Conservation (phyloP, 2,329 filamentous ascomycete genomes). For the Orbilia javanica region DNA sequence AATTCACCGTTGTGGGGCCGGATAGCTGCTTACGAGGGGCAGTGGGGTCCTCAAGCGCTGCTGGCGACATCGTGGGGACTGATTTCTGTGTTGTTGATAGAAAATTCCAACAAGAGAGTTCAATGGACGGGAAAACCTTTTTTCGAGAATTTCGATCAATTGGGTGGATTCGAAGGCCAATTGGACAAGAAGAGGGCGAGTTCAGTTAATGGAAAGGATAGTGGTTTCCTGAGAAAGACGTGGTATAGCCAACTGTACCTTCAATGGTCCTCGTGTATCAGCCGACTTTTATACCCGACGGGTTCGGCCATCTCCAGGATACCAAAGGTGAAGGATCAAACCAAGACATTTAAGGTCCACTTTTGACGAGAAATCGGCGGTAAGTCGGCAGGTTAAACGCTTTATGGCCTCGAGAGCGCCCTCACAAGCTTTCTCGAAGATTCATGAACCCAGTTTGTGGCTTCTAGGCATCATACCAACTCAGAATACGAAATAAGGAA, state of each 20-base stretch:
- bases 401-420: background rate
- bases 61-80: slow-evolving; percentile 37
- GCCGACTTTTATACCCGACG: slow-evolving; percentile 4
- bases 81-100: slow-evolving; percentile 27
- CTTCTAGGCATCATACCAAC: too few relatives aligned
- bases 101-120: slow-evolving; percentile 37
- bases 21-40: slow-evolving; percentile 41
- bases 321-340: slow-evolving; percentile 28
- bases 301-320: slow-evolving; percentile 20
- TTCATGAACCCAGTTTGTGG: background rate
- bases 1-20: slow-evolving; percentile 26
- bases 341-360: slow-evolving; percentile 28
- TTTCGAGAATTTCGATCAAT: too few relatives aligned
- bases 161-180: too few relatives aligned
- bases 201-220: too few relatives aligned
- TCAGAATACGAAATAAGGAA: too few relatives aligned
- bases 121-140: background rate
- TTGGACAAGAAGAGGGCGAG: too few relatives aligned
- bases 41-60: slow-evolving; percentile 42
- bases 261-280: background rate
- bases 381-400: background rate
- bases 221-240: background rate
- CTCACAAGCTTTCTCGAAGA: background rate
- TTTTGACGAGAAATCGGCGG: slow-evolving; percentile 15
- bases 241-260: background rate